Evolutionary conservation across 2,329 filamentous ascomycete species (phyloP).

Genomic region (Pyrenochaeta sp.): DNA sequence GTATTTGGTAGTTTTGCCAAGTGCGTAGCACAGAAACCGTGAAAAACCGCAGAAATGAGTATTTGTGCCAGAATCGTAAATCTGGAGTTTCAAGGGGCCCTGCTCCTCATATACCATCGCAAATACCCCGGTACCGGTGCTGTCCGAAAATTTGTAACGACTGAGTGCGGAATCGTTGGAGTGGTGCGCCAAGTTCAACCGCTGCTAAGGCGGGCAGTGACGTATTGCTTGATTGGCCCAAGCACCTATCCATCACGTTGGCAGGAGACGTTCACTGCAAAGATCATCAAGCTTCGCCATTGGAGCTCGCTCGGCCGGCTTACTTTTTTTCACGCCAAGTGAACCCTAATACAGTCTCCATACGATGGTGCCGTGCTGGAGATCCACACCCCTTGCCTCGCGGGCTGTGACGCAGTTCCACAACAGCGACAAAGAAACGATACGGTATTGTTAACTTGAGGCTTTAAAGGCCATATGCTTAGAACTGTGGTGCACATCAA

Average conservation of each 20-base stretch:
- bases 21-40: slow-evolving; percentile 7
- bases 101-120: not conserved
- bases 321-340: slow-evolving; percentile 1
- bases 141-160: slow-evolving; percentile 10
- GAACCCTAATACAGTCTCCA: not conserved
- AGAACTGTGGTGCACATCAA: not conserved
- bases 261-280: slow-evolving; percentile 13
- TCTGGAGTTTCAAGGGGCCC: not conserved
- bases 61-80: not conserved
- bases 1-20: slow-evolving; percentile 20
- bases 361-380: not conserved
- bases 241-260: slow-evolving; percentile 5
- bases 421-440: not conserved
- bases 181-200: slow-evolving; percentile 9
- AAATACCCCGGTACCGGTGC: not conserved
- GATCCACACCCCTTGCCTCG: not conserved
- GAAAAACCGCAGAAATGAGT: not conserved
- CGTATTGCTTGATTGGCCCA: slow-evolving; percentile 16
- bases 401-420: not conserved
- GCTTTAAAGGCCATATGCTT: not conserved
- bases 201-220: slow-evolving; percentile 21
- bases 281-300: slow-evolving; percentile 16
- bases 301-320: slow-evolving; percentile 14
- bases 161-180: slow-evolving; percentile 14
- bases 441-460: not conserved